Percentiles rank a stretch among this genome's conserved stretches.
Evolutionary conservation across 139 green algal genomes (phyloP).

Genomic region (Chlamydomonas sp.): DNA sequence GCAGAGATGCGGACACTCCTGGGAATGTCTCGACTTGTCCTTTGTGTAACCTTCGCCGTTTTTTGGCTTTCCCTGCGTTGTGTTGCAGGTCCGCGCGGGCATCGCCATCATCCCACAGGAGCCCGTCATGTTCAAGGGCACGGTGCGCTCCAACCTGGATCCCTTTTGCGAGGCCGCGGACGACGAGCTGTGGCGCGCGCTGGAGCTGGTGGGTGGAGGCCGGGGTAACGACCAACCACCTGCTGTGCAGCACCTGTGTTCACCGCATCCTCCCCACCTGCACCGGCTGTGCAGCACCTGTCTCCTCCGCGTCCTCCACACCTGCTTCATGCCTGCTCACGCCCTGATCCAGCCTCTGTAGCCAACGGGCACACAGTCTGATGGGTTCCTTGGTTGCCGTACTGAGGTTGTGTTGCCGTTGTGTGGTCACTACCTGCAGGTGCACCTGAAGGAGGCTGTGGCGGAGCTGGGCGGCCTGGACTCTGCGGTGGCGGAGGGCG

Average conservation of each 20-base stretch:
- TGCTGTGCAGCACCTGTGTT: not conserved
- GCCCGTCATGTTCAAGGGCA: slow-evolving; percentile 93
- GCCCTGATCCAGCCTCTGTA: no score
- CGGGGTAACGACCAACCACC: not conserved
- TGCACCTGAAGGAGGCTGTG: slow-evolving; percentile 58
- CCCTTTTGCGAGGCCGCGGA: slow-evolving; percentile 69
- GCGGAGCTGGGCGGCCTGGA: slow-evolving; percentile 79
- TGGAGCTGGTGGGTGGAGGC: slow-evolving; percentile 43
- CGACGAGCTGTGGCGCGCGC: slow-evolving; percentile 73
- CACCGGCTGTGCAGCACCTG: not conserved
- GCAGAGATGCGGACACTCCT: no score
- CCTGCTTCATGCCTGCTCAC: no score
- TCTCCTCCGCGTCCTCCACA: no score
- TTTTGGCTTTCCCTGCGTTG: not conserved
- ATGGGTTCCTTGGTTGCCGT: no score
- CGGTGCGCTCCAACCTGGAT: slow-evolving; percentile 93
- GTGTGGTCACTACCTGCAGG: not conserved
- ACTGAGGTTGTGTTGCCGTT: no score
- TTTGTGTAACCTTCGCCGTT: not conserved
- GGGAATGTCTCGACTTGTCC: not conserved
- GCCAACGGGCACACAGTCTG: no score
- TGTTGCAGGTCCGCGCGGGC: slow-evolving; percentile 65
- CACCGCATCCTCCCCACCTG: not conserved
- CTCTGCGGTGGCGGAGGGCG: slow-evolving; percentile 81
- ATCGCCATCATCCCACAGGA: slow-evolving; percentile 93